Evolutionary conservation across 805 yeast species (phyloP), one percentile per base, ranked within the genome.

Genomic region (Candida dajiaensis): DNA sequence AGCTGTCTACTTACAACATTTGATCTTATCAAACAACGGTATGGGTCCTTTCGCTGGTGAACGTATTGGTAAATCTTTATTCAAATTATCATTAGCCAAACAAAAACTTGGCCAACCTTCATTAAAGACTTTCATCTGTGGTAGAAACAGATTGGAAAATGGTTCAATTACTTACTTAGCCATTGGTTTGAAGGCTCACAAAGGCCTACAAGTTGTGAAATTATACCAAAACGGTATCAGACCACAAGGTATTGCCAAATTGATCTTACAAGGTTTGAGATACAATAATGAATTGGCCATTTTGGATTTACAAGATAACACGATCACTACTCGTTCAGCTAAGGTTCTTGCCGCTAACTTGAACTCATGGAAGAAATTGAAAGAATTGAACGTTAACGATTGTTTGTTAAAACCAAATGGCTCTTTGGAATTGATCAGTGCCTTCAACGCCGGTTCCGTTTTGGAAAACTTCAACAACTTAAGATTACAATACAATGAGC

Each of bases 41-140:
- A 84, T 94, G 81, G 99, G 99, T 31, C 99, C 99, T 22, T 85
- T 85, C 64, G 96, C 98, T 1, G 99, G 99, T 58, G 84, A 92
- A 47, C 79, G 96, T 64, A 86, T 94, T 51, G 99, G 97, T 50
- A 80, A 81, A 57, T 87, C 96, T 4, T 76, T 94, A 41, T 87
- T 73, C 68, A 74, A 77, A 55, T 75, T 92, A 53, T 80, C 94
- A 19, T 65, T 64, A 43, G 83, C 81, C 47, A 89, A 89, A 67
- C 64, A 71, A 52, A 65, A 65, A 42, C 63, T 65, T n/a, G 57
- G 62, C 26, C 67, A 69, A 38, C 71, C 76, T 20, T 68, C 77
- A 45, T 76, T 89, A 61, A 82, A 84, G 58, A 88, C 97, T 1
- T 92, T 94, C 55, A 78, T 94, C 59, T 94, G 99, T 69, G 99